Evolutionary conservation across 495 filamentous ascomycete genomes (phyloP).

Genomic region (Pyrenula massariospora): DNA sequence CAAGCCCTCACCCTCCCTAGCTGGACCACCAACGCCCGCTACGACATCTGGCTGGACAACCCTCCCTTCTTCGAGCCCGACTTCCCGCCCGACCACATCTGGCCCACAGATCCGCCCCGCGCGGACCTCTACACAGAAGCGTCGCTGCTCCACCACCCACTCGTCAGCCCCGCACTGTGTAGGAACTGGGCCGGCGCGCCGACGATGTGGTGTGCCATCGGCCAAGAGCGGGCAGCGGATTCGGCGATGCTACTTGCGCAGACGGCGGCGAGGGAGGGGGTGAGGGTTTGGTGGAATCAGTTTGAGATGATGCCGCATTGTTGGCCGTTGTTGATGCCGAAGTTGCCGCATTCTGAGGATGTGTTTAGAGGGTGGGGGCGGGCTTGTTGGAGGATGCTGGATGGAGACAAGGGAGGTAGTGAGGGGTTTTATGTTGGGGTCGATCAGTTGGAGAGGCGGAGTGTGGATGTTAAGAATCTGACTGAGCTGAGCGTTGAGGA

Average conservation of each 20-base stretch:
- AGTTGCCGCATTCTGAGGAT: too few species aligned
- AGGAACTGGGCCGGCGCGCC: conserved; percentile 7
- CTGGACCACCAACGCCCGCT: background rate
- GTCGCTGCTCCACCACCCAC: conserved; percentile 5
- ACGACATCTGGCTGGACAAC: conserved; percentile 1
- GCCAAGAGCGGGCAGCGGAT: conserved; percentile 7
- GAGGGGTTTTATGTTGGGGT: too few species aligned
- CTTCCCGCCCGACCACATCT: conserved; percentile 3
- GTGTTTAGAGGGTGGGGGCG: too few species aligned
- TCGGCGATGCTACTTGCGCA: conserved; percentile 4
- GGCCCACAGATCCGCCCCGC: conserved; percentile 7
- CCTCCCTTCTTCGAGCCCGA: conserved; percentile 1
- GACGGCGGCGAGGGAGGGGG: conserved; percentile 2
- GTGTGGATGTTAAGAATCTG: too few species aligned
- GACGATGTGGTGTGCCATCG: conserved; percentile 8
- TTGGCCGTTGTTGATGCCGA: too few species aligned
- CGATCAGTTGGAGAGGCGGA: too few species aligned
- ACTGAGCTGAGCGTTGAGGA: too few species aligned
- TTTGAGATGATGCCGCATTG: conserved; percentile 11
- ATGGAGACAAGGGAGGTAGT: too few species aligned
- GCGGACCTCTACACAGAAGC: conserved; percentile 6
- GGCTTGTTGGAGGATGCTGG: too few species aligned
- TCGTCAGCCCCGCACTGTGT: conserved; percentile 5
- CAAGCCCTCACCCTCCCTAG: conserved; percentile 4
- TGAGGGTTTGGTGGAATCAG: conserved; percentile 7